A percentile compares a stretch with the other conserved stretches of the same genome.
These are phyloP conservation scores for Thielaviopsis euricoi DNA, from an alignment of 2,329 filamentous ascomycete species.

Conservation along the genomic window DNA sequence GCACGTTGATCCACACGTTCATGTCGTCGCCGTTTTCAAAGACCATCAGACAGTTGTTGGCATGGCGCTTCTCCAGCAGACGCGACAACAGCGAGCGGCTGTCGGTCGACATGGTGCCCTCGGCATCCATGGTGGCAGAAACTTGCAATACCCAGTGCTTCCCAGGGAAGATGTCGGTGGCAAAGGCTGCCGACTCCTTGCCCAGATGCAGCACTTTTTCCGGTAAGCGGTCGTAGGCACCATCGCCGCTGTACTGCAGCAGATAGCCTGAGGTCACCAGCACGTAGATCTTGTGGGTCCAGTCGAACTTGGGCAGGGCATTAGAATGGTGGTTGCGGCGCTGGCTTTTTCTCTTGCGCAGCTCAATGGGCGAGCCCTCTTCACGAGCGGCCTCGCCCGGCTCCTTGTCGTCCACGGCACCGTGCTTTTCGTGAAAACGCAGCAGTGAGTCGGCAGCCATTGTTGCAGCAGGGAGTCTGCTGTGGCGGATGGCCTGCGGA, in stretches of 20 bases:
- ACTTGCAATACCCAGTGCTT: constrained; percentile 68
- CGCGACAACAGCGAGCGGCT: constrained; percentile 49
- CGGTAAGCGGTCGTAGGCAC: constrained; percentile 52
- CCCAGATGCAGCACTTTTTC: constrained; percentile 58
- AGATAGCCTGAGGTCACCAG: constrained; percentile 55
- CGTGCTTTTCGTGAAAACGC: constrained; percentile 17
- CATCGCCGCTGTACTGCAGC: constrained; percentile 57
- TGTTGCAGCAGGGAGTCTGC: constrained; percentile 49
- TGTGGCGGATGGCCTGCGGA: constrained; percentile 65
- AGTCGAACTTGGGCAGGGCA: constrained; percentile 36
- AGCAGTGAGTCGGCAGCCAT: constrained; percentile 54
- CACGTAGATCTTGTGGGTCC: constrained; percentile 57
- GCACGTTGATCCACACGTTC: constrained; percentile 54
- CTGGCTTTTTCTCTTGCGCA: constrained; percentile 27
- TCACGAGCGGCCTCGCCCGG: not conserved
- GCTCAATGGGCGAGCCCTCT: not conserved
- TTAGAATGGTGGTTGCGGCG: constrained; percentile 25
- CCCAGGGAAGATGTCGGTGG: constrained; percentile 63
- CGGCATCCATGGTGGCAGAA: constrained; percentile 45
- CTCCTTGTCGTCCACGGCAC: not conserved
- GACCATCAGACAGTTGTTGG: constrained; percentile 52
- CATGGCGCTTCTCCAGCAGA: constrained; percentile 33
- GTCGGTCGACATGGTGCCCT: constrained; percentile 27
- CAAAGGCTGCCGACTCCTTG: constrained; percentile 64
- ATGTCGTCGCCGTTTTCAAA: constrained; percentile 58